Evolutionary conservation across 139 green algal genomes (phyloP).

Genomic region (Coelastrella sp.): DNA sequence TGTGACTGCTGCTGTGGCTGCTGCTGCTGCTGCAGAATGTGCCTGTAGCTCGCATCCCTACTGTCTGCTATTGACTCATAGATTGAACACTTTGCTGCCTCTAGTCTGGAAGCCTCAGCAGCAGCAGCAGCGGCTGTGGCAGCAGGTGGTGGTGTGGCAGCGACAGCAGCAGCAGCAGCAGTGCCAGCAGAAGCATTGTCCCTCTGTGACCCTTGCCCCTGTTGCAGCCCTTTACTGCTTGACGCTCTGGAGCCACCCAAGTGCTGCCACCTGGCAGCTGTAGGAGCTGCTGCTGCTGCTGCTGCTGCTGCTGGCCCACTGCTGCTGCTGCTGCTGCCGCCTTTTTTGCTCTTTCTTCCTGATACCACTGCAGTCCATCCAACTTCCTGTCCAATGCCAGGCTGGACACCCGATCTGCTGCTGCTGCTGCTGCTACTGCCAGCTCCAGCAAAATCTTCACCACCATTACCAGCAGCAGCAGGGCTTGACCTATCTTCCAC

Average conservation of each 20-base stretch:
- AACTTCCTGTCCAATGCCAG: background rate
- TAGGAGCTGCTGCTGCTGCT: background rate
- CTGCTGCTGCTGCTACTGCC: background rate
- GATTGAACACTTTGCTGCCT: background rate
- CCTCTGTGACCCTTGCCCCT: background rate
- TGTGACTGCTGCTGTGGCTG: background rate
- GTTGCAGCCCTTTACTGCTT: too few species aligned
- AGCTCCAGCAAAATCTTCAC: background rate
- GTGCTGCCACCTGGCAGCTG: background rate
- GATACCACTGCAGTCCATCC: background rate
- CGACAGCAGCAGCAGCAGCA: conserved; percentile 2
- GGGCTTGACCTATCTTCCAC: background rate
- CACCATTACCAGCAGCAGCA: background rate
- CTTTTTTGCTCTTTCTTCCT: background rate
- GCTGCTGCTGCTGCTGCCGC: background rate
- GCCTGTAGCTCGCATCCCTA: background rate
- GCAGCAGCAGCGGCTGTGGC: background rate
- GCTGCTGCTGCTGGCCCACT: background rate
- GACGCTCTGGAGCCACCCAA: too few species aligned
- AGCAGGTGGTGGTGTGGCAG: background rate
- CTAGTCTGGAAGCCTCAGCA: background rate
- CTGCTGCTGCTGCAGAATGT: background rate
- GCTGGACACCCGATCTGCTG: background rate
- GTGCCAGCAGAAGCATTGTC: background rate
- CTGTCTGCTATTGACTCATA: background rate